A percentile compares a stretch with the other conserved stretches of the same genome.
Conservation (phyloP, 2,329 filamentous ascomycete species). For the Neocucurbitaria cava region DNA sequence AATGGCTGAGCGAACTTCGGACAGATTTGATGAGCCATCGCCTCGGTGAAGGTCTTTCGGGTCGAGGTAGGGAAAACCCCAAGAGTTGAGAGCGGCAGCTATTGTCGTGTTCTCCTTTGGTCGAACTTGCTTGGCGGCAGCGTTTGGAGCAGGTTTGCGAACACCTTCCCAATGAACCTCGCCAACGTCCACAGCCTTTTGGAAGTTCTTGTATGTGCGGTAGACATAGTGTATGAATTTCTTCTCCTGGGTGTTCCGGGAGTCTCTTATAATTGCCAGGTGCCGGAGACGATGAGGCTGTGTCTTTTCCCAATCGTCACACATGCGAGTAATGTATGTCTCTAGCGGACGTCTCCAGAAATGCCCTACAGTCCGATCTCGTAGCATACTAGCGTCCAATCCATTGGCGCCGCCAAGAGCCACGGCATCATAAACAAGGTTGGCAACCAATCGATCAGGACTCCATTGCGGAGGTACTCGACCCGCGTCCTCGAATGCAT, state of each 20-base stretch:
- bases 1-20: conserved; percentile 31
- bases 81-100: conserved; percentile 26
- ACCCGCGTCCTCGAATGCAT: conserved; percentile 26
- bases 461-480: conserved; percentile 61
- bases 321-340: conserved; percentile 58
- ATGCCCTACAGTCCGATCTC: conserved; percentile 52
- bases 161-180: conserved; percentile 63
- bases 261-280: conserved; percentile 63
- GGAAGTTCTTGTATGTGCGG: conserved; percentile 61
- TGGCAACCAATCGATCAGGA: conserved; percentile 59
- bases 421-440: conserved; percentile 60
- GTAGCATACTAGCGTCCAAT: conserved; percentile 55
- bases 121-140: neutral
- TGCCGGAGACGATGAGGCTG: conserved; percentile 66
- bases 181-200: conserved; percentile 59
- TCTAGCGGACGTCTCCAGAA: conserved; percentile 64
- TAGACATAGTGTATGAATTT: conserved; percentile 60
- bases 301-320: conserved; percentile 63
- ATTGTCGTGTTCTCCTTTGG: conserved; percentile 13
- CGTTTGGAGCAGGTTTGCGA: conserved; percentile 30
- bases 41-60: conserved; percentile 25
- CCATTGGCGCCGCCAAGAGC: conserved; percentile 57
- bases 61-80: conserved; percentile 37
- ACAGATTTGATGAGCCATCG: conserved; percentile 35
- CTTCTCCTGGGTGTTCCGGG: conserved; percentile 54